These are phyloP conservation scores for Keqinozyma sinolaborantium DNA, from an alignment of 1,139 yeast species.

Conservation along the genomic window DNA sequence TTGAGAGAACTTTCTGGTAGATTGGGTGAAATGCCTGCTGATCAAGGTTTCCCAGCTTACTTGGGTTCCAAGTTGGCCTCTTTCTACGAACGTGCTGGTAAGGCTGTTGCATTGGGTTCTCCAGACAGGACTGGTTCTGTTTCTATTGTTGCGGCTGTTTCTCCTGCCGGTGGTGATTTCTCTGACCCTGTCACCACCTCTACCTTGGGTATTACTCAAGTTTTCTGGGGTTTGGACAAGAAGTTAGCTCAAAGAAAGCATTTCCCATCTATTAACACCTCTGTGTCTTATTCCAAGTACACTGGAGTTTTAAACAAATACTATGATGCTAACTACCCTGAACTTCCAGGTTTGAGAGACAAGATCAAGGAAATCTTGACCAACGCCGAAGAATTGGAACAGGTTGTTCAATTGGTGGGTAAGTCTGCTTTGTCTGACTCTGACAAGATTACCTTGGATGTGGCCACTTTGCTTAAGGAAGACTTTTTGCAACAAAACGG, in stretches of 20 bases:
- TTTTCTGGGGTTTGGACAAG: conserved; percentile 99
- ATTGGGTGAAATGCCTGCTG: conserved; percentile 99
- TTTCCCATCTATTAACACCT: conserved; percentile 97
- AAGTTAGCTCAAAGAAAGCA: conserved; percentile 99
- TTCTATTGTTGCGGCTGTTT: conserved; percentile 98
- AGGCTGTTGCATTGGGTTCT: conserved; percentile 90
- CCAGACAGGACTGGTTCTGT: conserved; percentile 97
- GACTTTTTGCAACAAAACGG: conserved; percentile 99
- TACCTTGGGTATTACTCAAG: conserved; percentile 98
- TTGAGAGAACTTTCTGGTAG: conserved; percentile 99
- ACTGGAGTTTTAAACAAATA: conserved; percentile 81
- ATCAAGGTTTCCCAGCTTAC: conserved; percentile 99
- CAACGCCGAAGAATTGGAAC: conserved; percentile 97
- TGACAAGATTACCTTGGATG: conserved; percentile 95
- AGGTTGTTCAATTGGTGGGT: conserved; percentile 98
- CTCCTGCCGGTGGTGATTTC: conserved; percentile 99
- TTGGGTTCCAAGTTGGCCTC: conserved; percentile 98
- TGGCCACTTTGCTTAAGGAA: conserved; percentile 86
- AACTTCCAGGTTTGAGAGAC: conserved; percentile 85
- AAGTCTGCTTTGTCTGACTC: conserved; percentile 95
- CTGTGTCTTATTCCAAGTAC: conserved; percentile 94
- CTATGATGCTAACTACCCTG: conserved; percentile 85
- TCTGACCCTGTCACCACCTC: conserved; percentile 99
- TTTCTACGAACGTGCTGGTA: conserved; percentile 99
- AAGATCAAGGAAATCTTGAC: conserved; percentile 91